Conservation (phyloP, 2,329 filamentous ascomycete genomes). For the Penicillium olsonii region DNA sequence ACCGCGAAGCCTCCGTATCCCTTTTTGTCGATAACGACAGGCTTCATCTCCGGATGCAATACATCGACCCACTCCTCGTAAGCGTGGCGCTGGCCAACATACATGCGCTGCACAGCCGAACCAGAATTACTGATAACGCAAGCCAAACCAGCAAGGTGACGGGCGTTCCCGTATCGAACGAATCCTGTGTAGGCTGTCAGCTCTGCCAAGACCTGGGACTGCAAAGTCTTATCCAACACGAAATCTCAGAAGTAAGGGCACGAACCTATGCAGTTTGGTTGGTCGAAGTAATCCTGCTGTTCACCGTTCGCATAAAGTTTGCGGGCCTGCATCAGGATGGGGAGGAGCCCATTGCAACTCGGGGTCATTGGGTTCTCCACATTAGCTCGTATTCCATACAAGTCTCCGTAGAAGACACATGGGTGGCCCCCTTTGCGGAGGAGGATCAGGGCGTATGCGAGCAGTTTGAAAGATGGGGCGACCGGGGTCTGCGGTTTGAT, state of each 20-base stretch:
- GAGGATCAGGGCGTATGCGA: conserved; percentile 72
- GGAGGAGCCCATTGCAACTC: conserved; percentile 56
- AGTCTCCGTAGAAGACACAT: conserved; percentile 70
- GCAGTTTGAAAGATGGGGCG: conserved; percentile 67
- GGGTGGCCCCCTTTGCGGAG: conserved; percentile 64
- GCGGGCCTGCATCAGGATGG: conserved; percentile 61
- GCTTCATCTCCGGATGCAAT: conserved; percentile 53
- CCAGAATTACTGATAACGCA: conserved; percentile 59
- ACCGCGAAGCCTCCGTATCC: conserved; percentile 63
- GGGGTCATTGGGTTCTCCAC: conserved; percentile 54
- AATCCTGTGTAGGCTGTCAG: conserved; percentile 41
- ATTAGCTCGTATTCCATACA: conserved; percentile 62
- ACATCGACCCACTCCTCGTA: conserved; percentile 67
- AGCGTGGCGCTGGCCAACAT: conserved; percentile 58
- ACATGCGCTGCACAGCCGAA: conserved; percentile 58
- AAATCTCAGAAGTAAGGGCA: background rate
- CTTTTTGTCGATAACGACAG: conserved; percentile 59
- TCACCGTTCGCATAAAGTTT: conserved; percentile 68
- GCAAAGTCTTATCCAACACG: no score
- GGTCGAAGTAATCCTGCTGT: conserved; percentile 66
- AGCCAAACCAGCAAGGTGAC: conserved; percentile 54
- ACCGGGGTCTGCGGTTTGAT: conserved; percentile 53
- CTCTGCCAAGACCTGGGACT: background rate
- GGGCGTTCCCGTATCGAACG: conserved; percentile 52
- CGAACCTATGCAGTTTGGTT: conserved; percentile 61